Evolutionary conservation across 371 early-diverging fungal species (phyloP), one percentile per base, ranked within the genome.

Genomic region (Amoeboaphelidium protococcarum): DNA sequence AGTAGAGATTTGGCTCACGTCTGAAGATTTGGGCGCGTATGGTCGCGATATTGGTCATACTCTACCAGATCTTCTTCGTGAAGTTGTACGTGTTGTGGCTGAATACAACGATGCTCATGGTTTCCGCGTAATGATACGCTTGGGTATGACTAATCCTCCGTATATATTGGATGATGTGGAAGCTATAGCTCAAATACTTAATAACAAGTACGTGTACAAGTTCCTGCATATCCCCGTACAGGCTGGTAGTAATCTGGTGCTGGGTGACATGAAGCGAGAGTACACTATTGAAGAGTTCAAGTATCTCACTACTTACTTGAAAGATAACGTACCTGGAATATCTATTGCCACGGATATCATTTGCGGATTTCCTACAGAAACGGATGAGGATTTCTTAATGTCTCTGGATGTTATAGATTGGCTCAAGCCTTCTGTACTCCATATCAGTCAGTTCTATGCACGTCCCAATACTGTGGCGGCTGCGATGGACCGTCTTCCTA

Each of bases 101-200:
- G n/a, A 24, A 13, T 23, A 42, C 16, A 52, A 58, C 44, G 52
- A 55, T 4, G 25, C 50, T 27, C n/a, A n/a, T n/a, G n/a, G n/a
- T n/a, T 46, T 47, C 6, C 23, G 31, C 23, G 60, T 60, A 10
- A 69, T 57, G 64, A 53, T 69, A 13, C 51, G 69, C 13, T 52
- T 69, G 4, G 69, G 69, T 31, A 67, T 65, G 68, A 67, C 69
- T 19, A 69, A 69, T 46, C 69, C 69, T 13, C 69, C 69, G 1
- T 67, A 69, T 55, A 69, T 69, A 25, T 49, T 65, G 31, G 62
- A 63, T 40, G 68, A 69, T 52, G 42, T 69, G n/a, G 49, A 51
- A n/a, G 61, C 52, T 24, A 61, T 69, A 12, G 59, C 60, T 12
- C 47, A 59, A n/a, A 51, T 68, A 23, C 48, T 68, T 16, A 25